Evolutionary conservation across 208 protist genomes (phyloP).

Genomic region (Leishmania martiniquensis): DNA sequence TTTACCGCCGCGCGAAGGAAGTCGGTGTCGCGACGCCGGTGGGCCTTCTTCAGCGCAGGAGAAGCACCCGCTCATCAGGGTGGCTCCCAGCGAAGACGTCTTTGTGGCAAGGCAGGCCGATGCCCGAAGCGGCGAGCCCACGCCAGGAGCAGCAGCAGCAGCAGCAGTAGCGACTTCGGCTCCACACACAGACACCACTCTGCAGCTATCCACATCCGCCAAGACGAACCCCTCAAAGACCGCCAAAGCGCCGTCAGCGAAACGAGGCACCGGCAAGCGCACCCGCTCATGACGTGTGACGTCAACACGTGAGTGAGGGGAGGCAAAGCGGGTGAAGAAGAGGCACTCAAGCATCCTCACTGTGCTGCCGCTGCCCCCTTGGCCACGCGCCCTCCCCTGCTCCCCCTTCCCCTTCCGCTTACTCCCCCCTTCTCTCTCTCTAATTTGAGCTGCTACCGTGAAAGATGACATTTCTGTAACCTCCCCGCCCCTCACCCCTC

Average conservation of each 20-base stretch:
- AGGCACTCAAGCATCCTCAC: background rate
- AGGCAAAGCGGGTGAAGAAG: background rate
- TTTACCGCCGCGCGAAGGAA: background rate
- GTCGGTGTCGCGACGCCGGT: background rate
- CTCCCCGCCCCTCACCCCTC: background rate
- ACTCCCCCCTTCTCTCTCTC: background rate
- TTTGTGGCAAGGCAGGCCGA: background rate
- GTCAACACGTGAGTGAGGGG: too few species aligned
- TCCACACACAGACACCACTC: background rate
- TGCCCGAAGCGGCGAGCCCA: background rate
- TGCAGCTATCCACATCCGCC: background rate
- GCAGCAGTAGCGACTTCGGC: background rate
- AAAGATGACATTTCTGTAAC: background rate
- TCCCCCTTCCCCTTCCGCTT: background rate
- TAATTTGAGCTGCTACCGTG: background rate
- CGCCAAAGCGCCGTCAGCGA: background rate
- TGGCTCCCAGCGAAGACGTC: background rate
- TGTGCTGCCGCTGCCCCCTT: background rate
- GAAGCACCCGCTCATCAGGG: background rate
- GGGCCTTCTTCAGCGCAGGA: background rate
- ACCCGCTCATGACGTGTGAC: constrained; percentile 10
- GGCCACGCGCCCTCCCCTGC: background rate
- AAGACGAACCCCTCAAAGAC: background rate
- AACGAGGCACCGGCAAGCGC: constrained; percentile 9
- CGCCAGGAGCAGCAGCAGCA: background rate